Conservation (phyloP, 768 basidiomycete species). For the Artomyces pyxidatus region DNA sequence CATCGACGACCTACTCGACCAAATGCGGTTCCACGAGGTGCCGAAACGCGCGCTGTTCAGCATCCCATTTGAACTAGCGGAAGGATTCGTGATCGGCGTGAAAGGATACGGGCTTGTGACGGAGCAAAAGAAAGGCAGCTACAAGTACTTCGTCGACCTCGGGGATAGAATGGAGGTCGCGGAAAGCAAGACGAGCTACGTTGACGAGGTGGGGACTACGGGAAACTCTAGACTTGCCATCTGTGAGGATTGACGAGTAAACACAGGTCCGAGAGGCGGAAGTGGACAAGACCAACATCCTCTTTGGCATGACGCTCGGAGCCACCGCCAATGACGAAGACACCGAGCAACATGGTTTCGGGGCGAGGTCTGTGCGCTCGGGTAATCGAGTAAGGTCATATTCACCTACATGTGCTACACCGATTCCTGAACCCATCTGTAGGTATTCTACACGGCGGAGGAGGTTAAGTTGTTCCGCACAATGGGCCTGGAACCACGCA, state of each 20-base stretch:
- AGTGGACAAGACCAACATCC: constrained; percentile 26
- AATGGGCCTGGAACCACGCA: constrained; percentile 69
- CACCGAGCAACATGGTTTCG: constrained; percentile 26
- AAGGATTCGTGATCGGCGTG: constrained; percentile 67
- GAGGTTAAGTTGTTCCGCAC: constrained; percentile 80
- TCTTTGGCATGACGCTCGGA: constrained; percentile 36
- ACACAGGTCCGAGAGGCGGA: constrained; percentile 28
- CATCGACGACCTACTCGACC: constrained; percentile 67
- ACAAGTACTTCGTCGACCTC: constrained; percentile 77
- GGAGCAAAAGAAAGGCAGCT: constrained; percentile 76
- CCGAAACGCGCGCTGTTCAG: constrained; percentile 80
- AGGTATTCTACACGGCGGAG: constrained; percentile 84
- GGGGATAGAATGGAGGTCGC: constrained; percentile 76
- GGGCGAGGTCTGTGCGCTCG: constrained; percentile 31
- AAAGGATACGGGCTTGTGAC: constrained; percentile 90
- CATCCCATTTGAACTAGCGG: constrained; percentile 71
- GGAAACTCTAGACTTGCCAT: no score
- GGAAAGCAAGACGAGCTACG: constrained; percentile 56
- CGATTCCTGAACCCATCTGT: constrained; percentile 3
- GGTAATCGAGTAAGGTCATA: constrained; percentile 42
- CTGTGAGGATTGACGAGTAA: background rate
- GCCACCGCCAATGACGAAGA: constrained; percentile 28
- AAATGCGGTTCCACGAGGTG: constrained; percentile 76
- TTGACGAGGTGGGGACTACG: constrained; percentile 54
- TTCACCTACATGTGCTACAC: background rate